phyloP scores from a whole-genome alignment of 768 basidiomycete species.

The Trametopsis cervina region DNA sequence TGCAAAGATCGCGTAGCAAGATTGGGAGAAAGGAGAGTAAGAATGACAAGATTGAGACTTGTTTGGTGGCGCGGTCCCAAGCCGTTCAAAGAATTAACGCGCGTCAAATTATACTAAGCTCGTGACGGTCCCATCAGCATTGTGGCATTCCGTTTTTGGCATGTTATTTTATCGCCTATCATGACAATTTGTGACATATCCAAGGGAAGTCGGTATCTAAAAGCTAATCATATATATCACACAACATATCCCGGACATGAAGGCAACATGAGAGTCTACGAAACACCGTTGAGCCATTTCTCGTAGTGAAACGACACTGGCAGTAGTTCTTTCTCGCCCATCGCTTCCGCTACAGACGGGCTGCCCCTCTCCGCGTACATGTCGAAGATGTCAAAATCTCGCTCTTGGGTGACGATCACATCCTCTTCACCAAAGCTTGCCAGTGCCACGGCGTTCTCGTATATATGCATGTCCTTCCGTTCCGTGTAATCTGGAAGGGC shows the following conservation, averaged over 20 bases:
- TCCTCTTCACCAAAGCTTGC: slow-evolving; percentile 12
- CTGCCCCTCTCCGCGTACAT: slow-evolving; percentile 38
- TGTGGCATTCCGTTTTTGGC: background rate
- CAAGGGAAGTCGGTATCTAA: no score
- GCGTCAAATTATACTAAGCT: no score
- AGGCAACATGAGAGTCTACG: no score
- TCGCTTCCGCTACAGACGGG: slow-evolving; percentile 28
- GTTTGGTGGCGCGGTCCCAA: background rate
- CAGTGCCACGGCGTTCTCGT: slow-evolving; percentile 15
- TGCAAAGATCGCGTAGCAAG: slow-evolving; percentile 23
- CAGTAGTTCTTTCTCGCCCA: slow-evolving; percentile 25
- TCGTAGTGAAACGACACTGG: slow-evolving; percentile 41
- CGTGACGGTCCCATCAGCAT: no score
- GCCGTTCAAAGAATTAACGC: no score
- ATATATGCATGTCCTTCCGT: slow-evolving; percentile 14
- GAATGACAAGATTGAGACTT: slow-evolving; percentile 21
- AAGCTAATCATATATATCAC: no score
- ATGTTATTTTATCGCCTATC: no score
- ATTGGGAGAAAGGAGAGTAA: background rate
- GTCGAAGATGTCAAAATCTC: slow-evolving; percentile 26
- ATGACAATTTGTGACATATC: no score
- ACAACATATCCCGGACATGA: no score
- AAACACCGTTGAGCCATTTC: slow-evolving; percentile 11
- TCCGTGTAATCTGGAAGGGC: slow-evolving; percentile 18
- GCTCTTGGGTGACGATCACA: background rate